Percentiles rank a stretch among this genome's conserved stretches.
phyloP scores from a whole-genome alignment of 768 basidiomycete genomes.

The Tylopilus sp. region DNA sequence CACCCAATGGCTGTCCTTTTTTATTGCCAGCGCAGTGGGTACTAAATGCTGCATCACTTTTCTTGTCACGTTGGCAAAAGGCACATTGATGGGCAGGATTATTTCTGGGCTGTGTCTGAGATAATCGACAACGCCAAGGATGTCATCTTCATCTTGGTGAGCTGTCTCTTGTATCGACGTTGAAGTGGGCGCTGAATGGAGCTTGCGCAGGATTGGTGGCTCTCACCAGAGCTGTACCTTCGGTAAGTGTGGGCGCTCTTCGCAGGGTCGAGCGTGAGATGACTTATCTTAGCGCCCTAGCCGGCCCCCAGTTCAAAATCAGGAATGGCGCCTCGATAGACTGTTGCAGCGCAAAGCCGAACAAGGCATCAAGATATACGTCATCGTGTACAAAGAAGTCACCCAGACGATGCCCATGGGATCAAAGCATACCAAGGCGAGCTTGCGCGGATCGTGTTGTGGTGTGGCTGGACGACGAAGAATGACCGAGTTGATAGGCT shows the following conservation, averaged over 20 bases:
- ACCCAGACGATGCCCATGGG: slow-evolving; percentile 89
- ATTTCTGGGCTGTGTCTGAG: slow-evolving; percentile 93
- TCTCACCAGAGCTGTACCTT: slow-evolving; percentile 92
- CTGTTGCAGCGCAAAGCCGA: slow-evolving; percentile 85
- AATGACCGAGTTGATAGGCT: slow-evolving; percentile 39
- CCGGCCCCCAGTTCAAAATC: slow-evolving; percentile 81
- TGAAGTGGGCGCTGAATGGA: slow-evolving; percentile 2
- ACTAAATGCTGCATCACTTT: background rate
- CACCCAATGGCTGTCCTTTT: background rate
- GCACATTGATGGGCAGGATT: slow-evolving; percentile 96
- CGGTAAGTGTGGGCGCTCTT: slow-evolving; percentile 37
- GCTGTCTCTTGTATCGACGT: slow-evolving; percentile 11
- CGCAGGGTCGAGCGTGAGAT: background rate
- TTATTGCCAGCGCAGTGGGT: background rate
- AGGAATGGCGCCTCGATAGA: slow-evolving; percentile 86
- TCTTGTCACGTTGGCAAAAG: slow-evolving; percentile 27
- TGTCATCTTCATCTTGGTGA: slow-evolving; percentile 81
- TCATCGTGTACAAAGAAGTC: slow-evolving; percentile 96
- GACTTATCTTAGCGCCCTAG: slow-evolving; percentile 16
- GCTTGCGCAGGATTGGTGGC: slow-evolving; percentile 75
- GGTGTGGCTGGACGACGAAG: background rate
- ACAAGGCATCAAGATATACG: slow-evolving; percentile 87
- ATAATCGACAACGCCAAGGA: slow-evolving; percentile 80
- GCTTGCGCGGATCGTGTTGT: background rate
- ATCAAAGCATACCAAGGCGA: slow-evolving; percentile 78